Percentiles rank a stretch among this genome's conserved stretches.
Conservation (phyloP, 2,329 filamentous ascomycete genomes). For the Talaromyces sp. region DNA sequence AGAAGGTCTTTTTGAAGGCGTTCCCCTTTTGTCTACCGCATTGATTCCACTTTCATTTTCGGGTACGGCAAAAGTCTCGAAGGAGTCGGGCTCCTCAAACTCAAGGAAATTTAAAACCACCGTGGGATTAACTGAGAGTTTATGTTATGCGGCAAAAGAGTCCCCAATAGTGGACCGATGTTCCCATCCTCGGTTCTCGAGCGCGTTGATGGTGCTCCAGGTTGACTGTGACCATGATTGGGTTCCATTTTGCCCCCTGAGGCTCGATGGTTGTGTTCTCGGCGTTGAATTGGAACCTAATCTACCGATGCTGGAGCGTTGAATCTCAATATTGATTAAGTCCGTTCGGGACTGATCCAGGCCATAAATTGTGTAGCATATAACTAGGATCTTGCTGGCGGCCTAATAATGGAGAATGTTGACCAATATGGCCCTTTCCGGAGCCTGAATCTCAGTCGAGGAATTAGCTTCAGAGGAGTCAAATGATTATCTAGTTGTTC, state of each 20-base stretch:
- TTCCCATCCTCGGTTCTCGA: constrained; percentile 41
- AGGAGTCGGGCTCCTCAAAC: constrained; percentile 58
- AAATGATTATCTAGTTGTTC: not conserved
- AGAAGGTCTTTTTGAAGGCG: constrained; percentile 49
- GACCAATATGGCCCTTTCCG: constrained; percentile 69
- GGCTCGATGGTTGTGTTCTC: constrained; percentile 52
- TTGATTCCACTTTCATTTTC: constrained; percentile 49
- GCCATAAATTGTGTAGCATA: constrained; percentile 59
- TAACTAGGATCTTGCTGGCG: constrained; percentile 55
- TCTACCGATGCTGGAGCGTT: constrained; percentile 58
- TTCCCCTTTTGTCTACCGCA: constrained; percentile 52
- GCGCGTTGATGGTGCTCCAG: constrained; percentile 47
- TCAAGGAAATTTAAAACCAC: constrained; percentile 52
- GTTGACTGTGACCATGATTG: constrained; percentile 35
- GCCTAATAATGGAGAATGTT: constrained; percentile 58
- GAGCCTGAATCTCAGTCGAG: constrained; percentile 55
- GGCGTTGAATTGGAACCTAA: constrained; percentile 63
- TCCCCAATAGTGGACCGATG: constrained; percentile 28
- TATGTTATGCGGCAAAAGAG: constrained; percentile 24
- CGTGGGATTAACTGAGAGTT: constrained; percentile 7
- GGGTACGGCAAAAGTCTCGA: constrained; percentile 60
- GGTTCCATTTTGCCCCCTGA: constrained; percentile 47
- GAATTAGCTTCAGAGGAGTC: constrained; percentile 1
- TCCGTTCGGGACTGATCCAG: constrained; percentile 67
- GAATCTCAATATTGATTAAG: constrained; percentile 52